Percentiles rank a stretch among this genome's conserved stretches.
Evolutionary conservation across 305 asterid genomes (phyloP).

Genomic region (Plantago coronopus): DNA sequence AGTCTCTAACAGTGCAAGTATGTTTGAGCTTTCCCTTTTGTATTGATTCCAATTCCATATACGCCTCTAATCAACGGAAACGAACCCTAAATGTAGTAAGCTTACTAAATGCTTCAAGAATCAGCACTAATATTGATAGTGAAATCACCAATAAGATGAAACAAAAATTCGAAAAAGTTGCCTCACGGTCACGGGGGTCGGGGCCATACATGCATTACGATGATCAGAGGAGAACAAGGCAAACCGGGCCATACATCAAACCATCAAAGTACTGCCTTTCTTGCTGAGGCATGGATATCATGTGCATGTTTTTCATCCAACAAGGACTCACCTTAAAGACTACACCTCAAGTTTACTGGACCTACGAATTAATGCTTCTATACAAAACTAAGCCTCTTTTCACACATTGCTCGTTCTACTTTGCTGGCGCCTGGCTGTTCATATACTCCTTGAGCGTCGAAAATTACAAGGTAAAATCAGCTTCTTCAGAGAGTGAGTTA

Average conservation of each 20-base stretch:
- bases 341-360: not conserved
- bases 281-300: not conserved
- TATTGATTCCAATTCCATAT: no score
- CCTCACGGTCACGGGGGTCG: no score
- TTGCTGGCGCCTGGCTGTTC: not conserved
- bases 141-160: no score
- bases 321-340: not conserved
- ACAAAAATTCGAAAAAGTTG: not conserved
- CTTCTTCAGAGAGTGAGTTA: conserved; percentile 6
- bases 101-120: not conserved
- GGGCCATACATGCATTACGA: no score
- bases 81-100: not conserved
- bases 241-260: no score
- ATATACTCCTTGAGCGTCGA: not conserved
- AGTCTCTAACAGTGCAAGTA: not conserved
- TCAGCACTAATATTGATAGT: not conserved
- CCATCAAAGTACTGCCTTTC: not conserved
- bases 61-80: not conserved
- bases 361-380: not conserved
- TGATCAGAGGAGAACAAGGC: no score
- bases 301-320: not conserved
- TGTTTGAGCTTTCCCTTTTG: conserved; percentile 1
- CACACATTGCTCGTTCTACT: not conserved
- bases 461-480: conserved; percentile 2
- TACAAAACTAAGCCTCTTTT: conserved; percentile 1